Conservation (phyloP, 805 yeast species). For the Candida orba region DNA sequence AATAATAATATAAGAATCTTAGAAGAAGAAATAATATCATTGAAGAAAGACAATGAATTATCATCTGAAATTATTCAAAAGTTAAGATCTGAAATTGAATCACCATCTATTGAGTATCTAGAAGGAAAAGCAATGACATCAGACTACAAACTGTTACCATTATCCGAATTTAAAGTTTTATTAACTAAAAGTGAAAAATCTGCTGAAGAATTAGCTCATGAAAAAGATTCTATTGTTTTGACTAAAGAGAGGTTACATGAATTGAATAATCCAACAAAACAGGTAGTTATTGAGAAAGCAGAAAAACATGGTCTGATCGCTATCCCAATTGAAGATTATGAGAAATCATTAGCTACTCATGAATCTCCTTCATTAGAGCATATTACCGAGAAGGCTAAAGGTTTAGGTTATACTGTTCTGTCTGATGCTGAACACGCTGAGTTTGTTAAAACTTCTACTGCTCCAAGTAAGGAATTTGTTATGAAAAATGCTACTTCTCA, state of each 20-base stretch:
- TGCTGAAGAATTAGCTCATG: conserved; percentile 16
- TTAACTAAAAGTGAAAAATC: conserved; percentile 5
- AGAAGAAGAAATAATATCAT: conserved; percentile 11
- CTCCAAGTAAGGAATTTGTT: conserved; percentile 10
- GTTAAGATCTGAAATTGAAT: not conserved
- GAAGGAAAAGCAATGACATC: conserved; percentile 14
- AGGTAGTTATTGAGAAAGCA: conserved; percentile 1
- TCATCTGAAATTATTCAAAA: not conserved
- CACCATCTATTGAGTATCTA: conserved; percentile 12
- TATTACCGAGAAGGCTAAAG: conserved; percentile 6
- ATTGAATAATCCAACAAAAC: conserved; percentile 13
- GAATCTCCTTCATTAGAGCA: conserved; percentile 8
- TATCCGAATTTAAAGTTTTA: conserved; percentile 5
- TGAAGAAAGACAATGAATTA: not conserved
- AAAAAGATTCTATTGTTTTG: conserved; percentile 21
- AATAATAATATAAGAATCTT: conserved; percentile 8
- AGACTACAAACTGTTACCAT: conserved; percentile 9
- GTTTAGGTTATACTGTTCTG: conserved; percentile 18
- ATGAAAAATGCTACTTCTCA: conserved; percentile 1
- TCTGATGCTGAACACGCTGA: conserved; percentile 8
- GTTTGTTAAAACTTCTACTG: not conserved
- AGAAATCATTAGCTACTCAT: conserved; percentile 4
- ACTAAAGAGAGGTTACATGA: conserved; percentile 14
- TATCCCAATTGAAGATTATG: conserved; percentile 9
- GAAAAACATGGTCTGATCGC: conserved; percentile 7